Percentiles rank a stretch among this genome's conserved stretches.
phyloP scores from a whole-genome alignment of 257 asterid species.

The Mitragyna speciosa region DNA sequence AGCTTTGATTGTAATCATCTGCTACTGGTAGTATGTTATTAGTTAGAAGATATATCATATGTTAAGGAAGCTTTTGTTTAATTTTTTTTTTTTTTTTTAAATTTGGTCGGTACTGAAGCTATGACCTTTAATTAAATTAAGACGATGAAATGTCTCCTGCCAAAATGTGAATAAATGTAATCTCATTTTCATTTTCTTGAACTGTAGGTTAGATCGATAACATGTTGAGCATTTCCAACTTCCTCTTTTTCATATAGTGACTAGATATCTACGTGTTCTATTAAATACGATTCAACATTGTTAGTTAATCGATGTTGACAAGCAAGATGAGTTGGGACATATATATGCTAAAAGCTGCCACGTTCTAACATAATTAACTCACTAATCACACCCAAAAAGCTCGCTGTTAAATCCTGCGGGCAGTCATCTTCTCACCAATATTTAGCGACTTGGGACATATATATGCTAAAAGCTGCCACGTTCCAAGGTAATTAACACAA shows the following conservation, averaged over 20 bases:
- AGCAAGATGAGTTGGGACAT: neutral
- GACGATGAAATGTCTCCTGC: too few relatives aligned
- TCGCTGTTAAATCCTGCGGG: too few relatives aligned
- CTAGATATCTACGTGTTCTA: neutral
- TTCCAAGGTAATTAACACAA: neutral
- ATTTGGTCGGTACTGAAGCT: too few relatives aligned
- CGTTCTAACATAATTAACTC: neutral
- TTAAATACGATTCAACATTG: neutral
- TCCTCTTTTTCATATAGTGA: neutral
- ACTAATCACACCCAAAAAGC: too few relatives aligned
- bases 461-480: neutral
- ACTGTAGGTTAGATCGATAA: too few relatives aligned
- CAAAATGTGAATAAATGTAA: too few relatives aligned
- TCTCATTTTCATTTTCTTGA: too few relatives aligned
- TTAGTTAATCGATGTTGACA: constrained; percentile 3
- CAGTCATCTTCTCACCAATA: neutral
- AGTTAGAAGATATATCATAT: too few relatives aligned
- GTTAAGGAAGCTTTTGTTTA: too few relatives aligned
- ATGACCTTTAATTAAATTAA: too few relatives aligned
- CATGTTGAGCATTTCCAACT: neutral
- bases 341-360: neutral
- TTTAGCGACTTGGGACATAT: neutral
- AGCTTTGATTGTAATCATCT: neutral
- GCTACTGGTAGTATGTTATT: too few relatives aligned
- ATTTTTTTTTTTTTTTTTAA: too few relatives aligned